Conservation (phyloP, 306 rosid species). For the Heteromeles arbutifolia region DNA sequence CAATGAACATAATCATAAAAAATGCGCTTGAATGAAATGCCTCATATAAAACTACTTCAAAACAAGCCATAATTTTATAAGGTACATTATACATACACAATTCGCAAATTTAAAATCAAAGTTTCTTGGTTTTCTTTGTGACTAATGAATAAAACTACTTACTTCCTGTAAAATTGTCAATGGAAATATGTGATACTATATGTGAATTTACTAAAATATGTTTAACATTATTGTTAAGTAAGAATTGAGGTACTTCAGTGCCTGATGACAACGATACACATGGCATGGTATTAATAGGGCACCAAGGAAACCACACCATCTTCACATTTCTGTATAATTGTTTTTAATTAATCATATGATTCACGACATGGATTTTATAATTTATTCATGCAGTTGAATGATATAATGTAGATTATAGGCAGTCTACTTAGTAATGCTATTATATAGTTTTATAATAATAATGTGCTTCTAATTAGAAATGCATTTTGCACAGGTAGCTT, state of each 20-base stretch:
- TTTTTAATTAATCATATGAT: slow-evolving; percentile 31
- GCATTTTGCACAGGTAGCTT: not conserved
- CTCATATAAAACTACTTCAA: not conserved
- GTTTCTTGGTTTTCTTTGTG: not conserved
- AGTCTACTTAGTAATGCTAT: not conserved
- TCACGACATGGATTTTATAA: slow-evolving; percentile 32
- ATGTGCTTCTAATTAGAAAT: not conserved
- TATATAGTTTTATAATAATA: not conserved
- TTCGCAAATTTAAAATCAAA: not conserved
- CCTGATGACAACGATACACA: slow-evolving; percentile 21
- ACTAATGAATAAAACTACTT: not conserved
- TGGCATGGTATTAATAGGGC: slow-evolving; percentile 23
- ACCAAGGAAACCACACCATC: slow-evolving; percentile 12
- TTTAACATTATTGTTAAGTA: not conserved
- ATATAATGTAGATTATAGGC: not conserved
- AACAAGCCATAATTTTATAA: not conserved
- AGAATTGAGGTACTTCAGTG: slow-evolving; percentile 16
- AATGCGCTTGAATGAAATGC: not conserved
- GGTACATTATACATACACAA: not conserved
- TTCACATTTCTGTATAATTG: not conserved
- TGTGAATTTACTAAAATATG: not conserved
- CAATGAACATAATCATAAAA: not conserved
- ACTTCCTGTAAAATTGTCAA: not conserved
- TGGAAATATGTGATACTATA: not conserved
- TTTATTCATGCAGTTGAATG: slow-evolving; percentile 6